A percentile compares a stretch with the other conserved stretches of the same genome.
phyloP scores from a whole-genome alignment of 768 basidiomycete species.

The Mycena galericulata region DNA sequence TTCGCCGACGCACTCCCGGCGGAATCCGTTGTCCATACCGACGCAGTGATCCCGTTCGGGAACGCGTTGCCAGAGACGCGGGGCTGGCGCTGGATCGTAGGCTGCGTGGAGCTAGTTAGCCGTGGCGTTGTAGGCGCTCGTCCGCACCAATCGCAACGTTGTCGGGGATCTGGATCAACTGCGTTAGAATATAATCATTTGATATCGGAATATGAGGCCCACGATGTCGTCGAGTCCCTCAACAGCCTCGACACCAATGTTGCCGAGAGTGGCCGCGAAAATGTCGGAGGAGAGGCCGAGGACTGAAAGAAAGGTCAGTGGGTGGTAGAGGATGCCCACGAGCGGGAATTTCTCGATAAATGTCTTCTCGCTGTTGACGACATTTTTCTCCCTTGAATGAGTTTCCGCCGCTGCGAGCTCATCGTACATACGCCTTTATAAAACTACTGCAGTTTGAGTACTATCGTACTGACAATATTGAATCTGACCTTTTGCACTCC shows the following conservation, averaged over 20 bases:
- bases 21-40: too few species aligned
- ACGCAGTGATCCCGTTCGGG: slow-evolving; percentile 9
- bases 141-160: slow-evolving; percentile 23
- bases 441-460: too few species aligned
- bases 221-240: slow-evolving; percentile 20
- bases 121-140: slow-evolving; percentile 25
- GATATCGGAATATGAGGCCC: background rate
- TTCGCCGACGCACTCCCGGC: background rate
- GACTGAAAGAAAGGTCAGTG: slow-evolving; percentile 20
- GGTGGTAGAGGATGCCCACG: too few species aligned
- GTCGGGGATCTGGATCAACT: slow-evolving; percentile 18
- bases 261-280: slow-evolving; percentile 23
- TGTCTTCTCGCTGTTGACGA: too few species aligned
- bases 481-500: too few species aligned
- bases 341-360: too few species aligned
- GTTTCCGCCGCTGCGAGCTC: too few species aligned
- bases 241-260: slow-evolving; percentile 25
- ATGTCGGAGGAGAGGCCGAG: slow-evolving; percentile 31
- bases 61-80: slow-evolving; percentile 23
- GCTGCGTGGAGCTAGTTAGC: slow-evolving; percentile 30
- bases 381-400: too few species aligned
- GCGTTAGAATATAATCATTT: background rate
- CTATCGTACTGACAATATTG: too few species aligned
- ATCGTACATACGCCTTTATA: too few species aligned
- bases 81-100: slow-evolving; percentile 21